These are phyloP conservation scores for Rhodotorula graminis DNA, from an alignment of 768 basidiomycete species.

Conservation along the genomic window DNA sequence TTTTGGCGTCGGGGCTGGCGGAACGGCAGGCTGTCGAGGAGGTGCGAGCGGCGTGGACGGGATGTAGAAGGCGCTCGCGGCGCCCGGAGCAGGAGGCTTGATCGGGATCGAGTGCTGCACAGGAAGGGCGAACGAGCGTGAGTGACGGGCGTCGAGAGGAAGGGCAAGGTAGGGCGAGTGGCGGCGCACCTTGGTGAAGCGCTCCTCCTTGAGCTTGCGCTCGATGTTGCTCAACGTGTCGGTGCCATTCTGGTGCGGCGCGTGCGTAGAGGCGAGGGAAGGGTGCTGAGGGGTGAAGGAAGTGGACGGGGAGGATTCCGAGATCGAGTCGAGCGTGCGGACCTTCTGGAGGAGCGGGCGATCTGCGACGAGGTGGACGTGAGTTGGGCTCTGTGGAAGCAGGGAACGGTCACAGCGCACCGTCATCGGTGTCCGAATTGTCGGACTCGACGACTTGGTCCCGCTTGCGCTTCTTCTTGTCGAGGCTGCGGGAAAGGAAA, in stretches of 20 bases:
- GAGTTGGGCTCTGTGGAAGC: neutral
- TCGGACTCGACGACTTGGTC: conserved; percentile 36
- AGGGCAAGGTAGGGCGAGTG: no score
- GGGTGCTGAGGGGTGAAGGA: neutral
- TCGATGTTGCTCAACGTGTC: neutral
- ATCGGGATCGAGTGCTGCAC: conserved; percentile 29
- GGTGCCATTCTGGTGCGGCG: neutral
- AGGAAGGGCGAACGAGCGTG: neutral
- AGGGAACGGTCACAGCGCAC: conserved; percentile 5
- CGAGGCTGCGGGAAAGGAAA: neutral
- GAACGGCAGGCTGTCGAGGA: conserved; percentile 27
- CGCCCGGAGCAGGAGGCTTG: conserved; percentile 19
- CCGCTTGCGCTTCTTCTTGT: conserved; percentile 39
- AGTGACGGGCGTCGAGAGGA: neutral
- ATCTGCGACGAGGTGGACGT: neutral
- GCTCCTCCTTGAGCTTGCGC: conserved; percentile 26
- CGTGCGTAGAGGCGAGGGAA: neutral
- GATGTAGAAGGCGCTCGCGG: conserved; percentile 31
- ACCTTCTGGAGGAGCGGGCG: conserved; percentile 22
- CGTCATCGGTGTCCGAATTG: conserved; percentile 23
- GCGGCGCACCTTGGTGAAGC: conserved; percentile 25
- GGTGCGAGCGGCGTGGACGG: conserved; percentile 35
- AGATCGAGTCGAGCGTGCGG: conserved; percentile 22
- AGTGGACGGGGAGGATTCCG: neutral
- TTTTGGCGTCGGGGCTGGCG: conserved; percentile 47